These are phyloP conservation scores for Sicyos edulis DNA, from an alignment of 306 rosid species.

Conservation along the genomic window DNA sequence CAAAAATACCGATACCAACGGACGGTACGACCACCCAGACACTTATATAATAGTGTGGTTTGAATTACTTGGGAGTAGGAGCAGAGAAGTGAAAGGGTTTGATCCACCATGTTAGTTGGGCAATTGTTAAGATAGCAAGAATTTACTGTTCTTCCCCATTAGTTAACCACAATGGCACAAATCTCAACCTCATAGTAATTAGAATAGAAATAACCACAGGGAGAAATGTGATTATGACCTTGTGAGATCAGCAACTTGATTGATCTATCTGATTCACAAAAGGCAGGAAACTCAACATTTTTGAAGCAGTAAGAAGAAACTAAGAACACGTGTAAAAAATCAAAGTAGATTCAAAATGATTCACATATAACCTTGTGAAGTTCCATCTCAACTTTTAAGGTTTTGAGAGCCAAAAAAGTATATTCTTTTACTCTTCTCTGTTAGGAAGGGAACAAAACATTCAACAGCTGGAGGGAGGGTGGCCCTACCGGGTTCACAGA, in stretches of 20 bases:
- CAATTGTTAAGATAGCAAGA: too few relatives aligned
- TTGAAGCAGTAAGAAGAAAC: not conserved
- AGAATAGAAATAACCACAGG: not conserved
- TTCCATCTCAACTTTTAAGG: conserved; percentile 24
- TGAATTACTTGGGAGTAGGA: not conserved
- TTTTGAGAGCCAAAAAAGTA: conserved; percentile 19
- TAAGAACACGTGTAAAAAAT: not conserved
- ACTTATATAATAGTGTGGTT: too few relatives aligned
- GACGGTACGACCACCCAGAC: too few relatives aligned
- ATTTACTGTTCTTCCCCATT: too few relatives aligned
- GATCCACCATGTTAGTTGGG: too few relatives aligned
- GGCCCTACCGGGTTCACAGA: conserved; percentile 25
- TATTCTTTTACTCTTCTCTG: conserved; percentile 14
- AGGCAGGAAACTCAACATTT: not conserved
- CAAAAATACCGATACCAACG: too few relatives aligned
- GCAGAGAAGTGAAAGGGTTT: too few relatives aligned
- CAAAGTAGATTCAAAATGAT: conserved; percentile 17
- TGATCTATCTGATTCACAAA: not conserved
- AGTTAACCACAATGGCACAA: too few relatives aligned
- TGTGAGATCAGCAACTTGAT: not conserved
- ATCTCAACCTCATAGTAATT: too few relatives aligned
- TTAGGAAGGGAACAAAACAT: conserved; percentile 24
- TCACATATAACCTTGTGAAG: conserved; percentile 22
- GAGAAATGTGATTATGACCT: not conserved
- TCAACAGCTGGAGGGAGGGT: conserved; percentile 22